Conservation (phyloP, 768 basidiomycete species). For the Pleurotus tuber-regium region DNA sequence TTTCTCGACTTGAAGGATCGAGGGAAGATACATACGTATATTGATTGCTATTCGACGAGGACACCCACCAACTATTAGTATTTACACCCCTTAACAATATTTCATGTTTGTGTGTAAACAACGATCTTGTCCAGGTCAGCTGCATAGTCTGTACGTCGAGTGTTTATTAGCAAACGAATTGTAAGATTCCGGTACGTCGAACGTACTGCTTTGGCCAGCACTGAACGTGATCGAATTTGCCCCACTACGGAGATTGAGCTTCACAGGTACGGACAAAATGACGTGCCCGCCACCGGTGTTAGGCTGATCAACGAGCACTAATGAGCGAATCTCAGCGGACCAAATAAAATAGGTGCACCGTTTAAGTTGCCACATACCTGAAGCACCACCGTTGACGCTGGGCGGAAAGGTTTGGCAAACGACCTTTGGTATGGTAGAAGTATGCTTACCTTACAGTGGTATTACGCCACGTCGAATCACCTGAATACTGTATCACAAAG, state of each 20-base stretch:
- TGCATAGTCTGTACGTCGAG: slow-evolving; percentile 42
- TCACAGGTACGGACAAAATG: slow-evolving; percentile 54
- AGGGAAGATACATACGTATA: too few relatives aligned
- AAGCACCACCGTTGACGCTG: slow-evolving; percentile 58
- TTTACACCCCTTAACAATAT: too few relatives aligned
- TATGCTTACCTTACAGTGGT: slow-evolving; percentile 51
- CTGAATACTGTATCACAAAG: slow-evolving; percentile 17
- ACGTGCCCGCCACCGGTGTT: slow-evolving; percentile 54
- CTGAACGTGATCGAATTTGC: slow-evolving; percentile 51
- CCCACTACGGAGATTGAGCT: slow-evolving; percentile 46
- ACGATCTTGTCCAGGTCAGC: slow-evolving; percentile 61
- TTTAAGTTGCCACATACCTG: not conserved
- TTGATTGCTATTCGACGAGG: too few relatives aligned
- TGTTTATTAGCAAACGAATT: not conserved
- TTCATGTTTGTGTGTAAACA: slow-evolving; percentile 42
- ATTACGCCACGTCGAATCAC: slow-evolving; percentile 56
- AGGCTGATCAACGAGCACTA: slow-evolving; percentile 53
- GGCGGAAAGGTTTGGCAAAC: not conserved
- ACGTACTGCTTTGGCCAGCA: slow-evolving; percentile 49
- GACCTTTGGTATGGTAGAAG: not conserved
- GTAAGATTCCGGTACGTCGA: not conserved
- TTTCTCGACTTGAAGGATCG: too few relatives aligned
- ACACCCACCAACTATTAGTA: too few relatives aligned
- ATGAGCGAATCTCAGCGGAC: not conserved
- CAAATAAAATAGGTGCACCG: not conserved